phyloP scores from a whole-genome alignment of 2,329 filamentous ascomycete genomes.

The Arthrobotrys pseudoclavata region DNA sequence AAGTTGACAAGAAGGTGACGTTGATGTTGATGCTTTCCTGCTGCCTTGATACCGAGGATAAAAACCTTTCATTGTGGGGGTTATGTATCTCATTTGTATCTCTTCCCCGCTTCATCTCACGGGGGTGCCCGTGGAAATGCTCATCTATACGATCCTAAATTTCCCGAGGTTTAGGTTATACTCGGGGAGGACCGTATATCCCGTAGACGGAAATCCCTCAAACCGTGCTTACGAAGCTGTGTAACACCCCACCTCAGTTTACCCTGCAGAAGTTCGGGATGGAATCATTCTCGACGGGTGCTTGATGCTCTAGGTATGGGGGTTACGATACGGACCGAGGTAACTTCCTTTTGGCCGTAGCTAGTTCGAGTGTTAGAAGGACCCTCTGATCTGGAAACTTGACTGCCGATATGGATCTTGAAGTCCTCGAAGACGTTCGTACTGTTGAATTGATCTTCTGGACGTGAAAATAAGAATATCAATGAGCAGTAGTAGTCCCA shows the following conservation, averaged over 20 bases:
- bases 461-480: neutral
- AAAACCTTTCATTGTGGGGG: conserved; percentile 16
- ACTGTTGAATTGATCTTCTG: neutral
- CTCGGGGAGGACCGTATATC: neutral
- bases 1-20: conserved; percentile 1
- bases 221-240: neutral
- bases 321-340: neutral
- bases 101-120: neutral
- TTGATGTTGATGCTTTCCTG: neutral
- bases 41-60: neutral
- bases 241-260: neutral
- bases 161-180: neutral
- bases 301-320: neutral
- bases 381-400: neutral
- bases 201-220: conserved; percentile 15
- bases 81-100: conserved; percentile 3
- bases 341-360: neutral
- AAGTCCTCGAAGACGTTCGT: neutral
- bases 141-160: neutral
- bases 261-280: neutral
- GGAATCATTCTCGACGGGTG: neutral
- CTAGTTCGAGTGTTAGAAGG: neutral
- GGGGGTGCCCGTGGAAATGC: neutral
- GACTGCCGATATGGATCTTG: neutral
- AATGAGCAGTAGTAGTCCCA: conserved; percentile 5